Percentiles rank a stretch among this genome's conserved stretches.
Evolutionary conservation across 2,329 filamentous ascomycete species (phyloP).

Genomic region (Xylariales sp.): DNA sequence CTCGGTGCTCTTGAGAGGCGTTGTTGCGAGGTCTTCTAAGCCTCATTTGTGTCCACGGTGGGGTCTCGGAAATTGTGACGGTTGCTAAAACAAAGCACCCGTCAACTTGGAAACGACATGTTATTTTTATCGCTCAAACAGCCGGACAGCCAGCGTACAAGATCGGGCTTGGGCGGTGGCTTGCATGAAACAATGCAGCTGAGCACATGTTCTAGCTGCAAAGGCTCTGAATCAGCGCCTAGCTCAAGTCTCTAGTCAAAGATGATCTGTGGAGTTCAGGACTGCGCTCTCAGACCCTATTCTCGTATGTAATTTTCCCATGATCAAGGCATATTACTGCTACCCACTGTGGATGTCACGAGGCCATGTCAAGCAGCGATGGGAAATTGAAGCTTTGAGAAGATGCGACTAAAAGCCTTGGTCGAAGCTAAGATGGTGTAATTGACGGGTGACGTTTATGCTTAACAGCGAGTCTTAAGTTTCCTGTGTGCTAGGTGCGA

Average conservation of each 20-base stretch:
- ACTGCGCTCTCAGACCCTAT: slow-evolving; percentile 14
- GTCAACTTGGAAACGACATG: slow-evolving; percentile 17
- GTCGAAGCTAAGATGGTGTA: background rate
- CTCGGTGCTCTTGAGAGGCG: too few relatives aligned
- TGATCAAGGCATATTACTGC: background rate
- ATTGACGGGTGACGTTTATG: slow-evolving; percentile 10
- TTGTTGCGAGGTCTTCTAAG: too few relatives aligned
- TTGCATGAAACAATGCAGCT: slow-evolving; percentile 5
- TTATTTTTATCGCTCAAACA: slow-evolving; percentile 12
- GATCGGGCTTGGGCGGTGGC: background rate
- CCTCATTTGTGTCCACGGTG: too few relatives aligned
- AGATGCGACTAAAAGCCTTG: background rate
- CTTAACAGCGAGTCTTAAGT: slow-evolving; percentile 13
- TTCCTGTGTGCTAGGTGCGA: slow-evolving; percentile 2
- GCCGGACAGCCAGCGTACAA: too few relatives aligned
- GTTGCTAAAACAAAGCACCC: too few relatives aligned
- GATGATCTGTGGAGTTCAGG: background rate
- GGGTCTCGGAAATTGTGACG: too few relatives aligned
- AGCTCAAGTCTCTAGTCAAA: background rate
- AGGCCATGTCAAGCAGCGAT: too few relatives aligned
- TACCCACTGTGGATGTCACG: too few relatives aligned
- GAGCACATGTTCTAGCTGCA: background rate
- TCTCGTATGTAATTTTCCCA: background rate
- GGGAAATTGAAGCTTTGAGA: background rate
- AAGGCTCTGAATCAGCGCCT: background rate